A percentile compares a stretch with the other conserved stretches of the same genome.
Evolutionary conservation across 495 filamentous ascomycete species (phyloP).

Genomic region (Mytilinidion resinicola): DNA sequence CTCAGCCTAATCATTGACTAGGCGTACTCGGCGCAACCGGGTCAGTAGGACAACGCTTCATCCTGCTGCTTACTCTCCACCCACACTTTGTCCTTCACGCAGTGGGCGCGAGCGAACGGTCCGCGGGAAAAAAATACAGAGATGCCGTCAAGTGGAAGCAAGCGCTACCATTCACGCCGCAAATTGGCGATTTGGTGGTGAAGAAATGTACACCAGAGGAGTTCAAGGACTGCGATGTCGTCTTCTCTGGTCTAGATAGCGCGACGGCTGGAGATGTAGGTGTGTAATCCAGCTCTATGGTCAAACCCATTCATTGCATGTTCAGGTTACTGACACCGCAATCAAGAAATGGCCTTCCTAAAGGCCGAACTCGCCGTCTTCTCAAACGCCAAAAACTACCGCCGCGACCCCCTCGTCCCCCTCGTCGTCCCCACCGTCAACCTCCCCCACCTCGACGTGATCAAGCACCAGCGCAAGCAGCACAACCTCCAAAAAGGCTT

Average conservation of each 20-base stretch:
- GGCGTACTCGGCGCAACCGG: constrained; percentile 43
- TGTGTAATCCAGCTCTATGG: constrained; percentile 7
- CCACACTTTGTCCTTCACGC: constrained; percentile 40
- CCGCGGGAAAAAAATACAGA: constrained; percentile 41
- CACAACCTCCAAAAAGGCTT: constrained; percentile 36
- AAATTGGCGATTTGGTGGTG: constrained; percentile 38
- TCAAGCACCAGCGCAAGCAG: constrained; percentile 36
- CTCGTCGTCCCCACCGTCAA: constrained; percentile 43
- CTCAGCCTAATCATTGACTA: constrained; percentile 13
- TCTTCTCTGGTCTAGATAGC: constrained; percentile 42
- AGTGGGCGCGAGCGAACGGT: constrained; percentile 37
- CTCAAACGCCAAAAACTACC: constrained; percentile 43
- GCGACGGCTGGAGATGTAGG: constrained; percentile 42
- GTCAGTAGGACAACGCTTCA: constrained; percentile 42
- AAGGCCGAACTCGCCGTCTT: constrained; percentile 38
- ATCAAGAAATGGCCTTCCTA: constrained; percentile 40
- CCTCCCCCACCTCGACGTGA: constrained; percentile 36
- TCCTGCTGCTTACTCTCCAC: constrained; percentile 40
- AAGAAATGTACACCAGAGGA: constrained; percentile 36
- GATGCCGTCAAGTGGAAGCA: constrained; percentile 44
- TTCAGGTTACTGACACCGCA: constrained; percentile 2
- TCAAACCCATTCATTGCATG: background rate
- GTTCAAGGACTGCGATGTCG: constrained; percentile 39
- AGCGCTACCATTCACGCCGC: constrained; percentile 36
- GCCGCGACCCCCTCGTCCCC: constrained; percentile 39